Conservation (phyloP, 441 rosid species). For the Erodium trifolium region DNA sequence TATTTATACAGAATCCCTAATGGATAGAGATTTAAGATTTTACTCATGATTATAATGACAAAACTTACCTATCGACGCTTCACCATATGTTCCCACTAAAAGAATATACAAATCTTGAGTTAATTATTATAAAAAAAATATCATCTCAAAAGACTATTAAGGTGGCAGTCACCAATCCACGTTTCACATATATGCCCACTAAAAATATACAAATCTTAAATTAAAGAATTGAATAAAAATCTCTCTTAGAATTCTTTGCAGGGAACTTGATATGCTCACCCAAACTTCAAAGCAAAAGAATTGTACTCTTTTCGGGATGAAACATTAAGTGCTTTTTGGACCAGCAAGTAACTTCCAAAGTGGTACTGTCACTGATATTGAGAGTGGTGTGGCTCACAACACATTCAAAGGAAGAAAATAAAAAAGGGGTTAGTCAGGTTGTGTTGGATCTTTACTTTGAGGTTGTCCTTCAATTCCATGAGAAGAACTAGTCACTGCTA, state of each 20-base stretch:
- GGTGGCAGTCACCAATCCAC: conserved; percentile 1
- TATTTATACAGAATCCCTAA: neutral
- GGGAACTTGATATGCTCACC: neutral
- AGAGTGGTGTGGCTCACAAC: conserved; percentile 12
- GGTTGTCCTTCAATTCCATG: conserved; percentile 4
- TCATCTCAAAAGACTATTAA: neutral
- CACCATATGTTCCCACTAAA: conserved; percentile 10
- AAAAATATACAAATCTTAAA: neutral
- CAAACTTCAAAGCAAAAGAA: conserved; percentile 12
- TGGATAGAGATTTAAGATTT: conserved; percentile 7
- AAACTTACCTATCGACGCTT: conserved; percentile 5
- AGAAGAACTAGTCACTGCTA: conserved; percentile 20
- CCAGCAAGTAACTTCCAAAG: conserved; percentile 18
- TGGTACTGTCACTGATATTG: conserved; percentile 11
- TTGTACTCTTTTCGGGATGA: conserved; percentile 11
- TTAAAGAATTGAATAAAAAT: neutral
- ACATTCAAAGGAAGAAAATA: conserved; percentile 8
- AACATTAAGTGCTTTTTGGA: conserved; percentile 12
- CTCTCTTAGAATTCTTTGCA: neutral
- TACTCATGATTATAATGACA: conserved; percentile 7
- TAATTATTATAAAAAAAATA: neutral
- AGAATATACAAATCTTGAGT: conserved; percentile 9
- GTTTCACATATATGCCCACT: neutral
- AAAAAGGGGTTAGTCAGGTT: neutral
- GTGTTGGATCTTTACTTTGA: conserved; percentile 14